Conservation (phyloP, 148 eudicot genomes). For the Salicornia ramosissima region DNA sequence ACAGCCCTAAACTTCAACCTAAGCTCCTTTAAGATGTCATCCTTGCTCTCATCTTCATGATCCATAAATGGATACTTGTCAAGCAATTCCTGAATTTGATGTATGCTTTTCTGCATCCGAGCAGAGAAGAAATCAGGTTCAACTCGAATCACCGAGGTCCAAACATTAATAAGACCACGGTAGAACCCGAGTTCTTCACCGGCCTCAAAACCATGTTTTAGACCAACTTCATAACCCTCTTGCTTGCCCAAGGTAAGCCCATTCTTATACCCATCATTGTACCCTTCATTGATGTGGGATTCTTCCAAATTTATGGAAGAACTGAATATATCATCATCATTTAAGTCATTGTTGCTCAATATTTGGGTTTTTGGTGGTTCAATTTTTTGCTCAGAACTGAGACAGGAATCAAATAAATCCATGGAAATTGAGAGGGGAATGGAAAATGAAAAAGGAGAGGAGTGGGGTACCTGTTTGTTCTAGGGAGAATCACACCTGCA, state of each 20-base stretch:
- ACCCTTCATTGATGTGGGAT: slow-evolving; percentile 58
- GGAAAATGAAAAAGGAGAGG: not conserved
- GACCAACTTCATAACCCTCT: slow-evolving; percentile 71
- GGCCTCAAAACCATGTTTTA: slow-evolving; percentile 56
- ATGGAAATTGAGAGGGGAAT: not conserved
- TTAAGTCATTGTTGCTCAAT: not conserved
- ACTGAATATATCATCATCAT: slow-evolving; percentile 41
- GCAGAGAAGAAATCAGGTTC: slow-evolving; percentile 50
- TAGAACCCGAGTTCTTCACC: slow-evolving; percentile 86
- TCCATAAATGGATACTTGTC: slow-evolving; percentile 44
- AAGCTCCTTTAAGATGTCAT: slow-evolving; percentile 43
- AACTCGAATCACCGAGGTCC: slow-evolving; percentile 51
- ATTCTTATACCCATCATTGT: slow-evolving; percentile 57
- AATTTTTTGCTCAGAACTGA: not conserved
- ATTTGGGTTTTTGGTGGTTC: not conserved
- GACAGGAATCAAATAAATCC: slow-evolving; percentile 20
- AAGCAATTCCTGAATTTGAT: slow-evolving; percentile 49
- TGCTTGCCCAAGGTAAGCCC: slow-evolving; percentile 50
- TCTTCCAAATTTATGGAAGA: slow-evolving; percentile 47
- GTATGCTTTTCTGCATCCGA: slow-evolving; percentile 52
- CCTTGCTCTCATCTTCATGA: slow-evolving; percentile 58
- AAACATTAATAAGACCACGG: slow-evolving; percentile 58
- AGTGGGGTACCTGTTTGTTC: slow-evolving; percentile 4
- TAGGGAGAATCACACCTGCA: not conserved
- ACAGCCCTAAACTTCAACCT: slow-evolving; percentile 66